Evolutionary conservation across 2,329 filamentous ascomycete species (phyloP), one percentile per base, ranked within the genome.

Genomic region (Claviceps fusiformis): DNA sequence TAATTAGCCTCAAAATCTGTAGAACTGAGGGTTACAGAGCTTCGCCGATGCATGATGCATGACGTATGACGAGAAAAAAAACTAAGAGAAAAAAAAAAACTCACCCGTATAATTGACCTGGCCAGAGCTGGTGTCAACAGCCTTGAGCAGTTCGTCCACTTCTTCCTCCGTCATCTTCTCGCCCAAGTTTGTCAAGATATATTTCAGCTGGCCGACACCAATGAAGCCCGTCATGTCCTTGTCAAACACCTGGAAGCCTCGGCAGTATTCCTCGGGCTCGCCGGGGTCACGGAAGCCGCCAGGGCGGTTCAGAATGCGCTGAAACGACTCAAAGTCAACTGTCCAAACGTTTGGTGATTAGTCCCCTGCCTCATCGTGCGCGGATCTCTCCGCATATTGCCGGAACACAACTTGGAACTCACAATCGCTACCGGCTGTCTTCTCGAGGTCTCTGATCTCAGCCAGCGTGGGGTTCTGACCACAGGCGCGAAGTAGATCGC

Each of bases 131-230:
- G 91, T 95, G 70, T 98, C 93, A 61, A 97, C 92, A 0, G 91
- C 90, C 84, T 97, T 98, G 71, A 98, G 84, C 68, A 98, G 80
- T 80, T 98, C 93, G 71, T 97, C 92, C 51, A 98, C 93, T 78
- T 98, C 93, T 60, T 97, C 93, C 65, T 98, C 92, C 59, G 87
- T 89, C 90, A 98, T 96, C 80, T 97, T 97, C 85, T 98, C 93
- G 65, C 93, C 93, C 65, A 98, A 75, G 70, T 97, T 97, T 56
- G 93, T 98, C 67, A 98, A 75, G 70, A 98, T 92, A 75, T 98
- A 98, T 74, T 95, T 88, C 71, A 98, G 81, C 75, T 98, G 93
- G 56, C 93, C 93, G 61, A 97, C 92, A 55, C 92, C 93, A 69
- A 98, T 97, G 73, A 91, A 96, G 53, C 93, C 93, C 58, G 90